These are phyloP conservation scores for Paxillus ammoniavirescens DNA, from an alignment of 768 basidiomycete species.

Conservation along the genomic window DNA sequence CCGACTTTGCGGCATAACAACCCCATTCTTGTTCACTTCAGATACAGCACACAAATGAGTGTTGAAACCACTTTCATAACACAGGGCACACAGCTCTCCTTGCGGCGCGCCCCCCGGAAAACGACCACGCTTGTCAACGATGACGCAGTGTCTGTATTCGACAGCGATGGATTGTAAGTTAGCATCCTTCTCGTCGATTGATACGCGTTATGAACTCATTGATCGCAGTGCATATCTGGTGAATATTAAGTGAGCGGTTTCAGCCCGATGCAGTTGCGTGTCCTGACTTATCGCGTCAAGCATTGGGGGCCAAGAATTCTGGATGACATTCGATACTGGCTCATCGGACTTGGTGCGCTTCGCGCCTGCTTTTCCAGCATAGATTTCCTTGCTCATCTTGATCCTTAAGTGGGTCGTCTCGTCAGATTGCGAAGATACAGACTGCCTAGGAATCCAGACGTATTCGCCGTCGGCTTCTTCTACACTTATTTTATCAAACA, in stretches of 20 bases:
- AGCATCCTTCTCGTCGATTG: not conserved
- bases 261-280: not conserved
- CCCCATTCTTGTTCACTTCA: not conserved
- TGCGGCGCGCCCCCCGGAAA: constrained; percentile 23
- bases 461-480: constrained; percentile 35
- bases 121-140: constrained; percentile 16
- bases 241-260: constrained; percentile 29
- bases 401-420: constrained; percentile 49
- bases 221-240: constrained; percentile 40
- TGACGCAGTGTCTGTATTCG: constrained; percentile 22
- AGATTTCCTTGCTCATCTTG: constrained; percentile 1
- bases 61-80: constrained; percentile 13
- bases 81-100: constrained; percentile 20
- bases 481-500: constrained; percentile 31
- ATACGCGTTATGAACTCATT: not conserved
- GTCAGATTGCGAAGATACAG: constrained; percentile 40
- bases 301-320: constrained; percentile 43
- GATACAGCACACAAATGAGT: constrained; percentile 15
- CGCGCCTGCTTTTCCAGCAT: not conserved
- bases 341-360: constrained; percentile 52
- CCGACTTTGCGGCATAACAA: not conserved
- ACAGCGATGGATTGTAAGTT: constrained; percentile 36
- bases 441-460: constrained; percentile 44
- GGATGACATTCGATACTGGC: constrained; percentile 53
- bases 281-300: constrained; percentile 23